These are phyloP conservation scores for Phylloporus arenicola DNA, from an alignment of 768 basidiomycete genomes.

Conservation along the genomic window DNA sequence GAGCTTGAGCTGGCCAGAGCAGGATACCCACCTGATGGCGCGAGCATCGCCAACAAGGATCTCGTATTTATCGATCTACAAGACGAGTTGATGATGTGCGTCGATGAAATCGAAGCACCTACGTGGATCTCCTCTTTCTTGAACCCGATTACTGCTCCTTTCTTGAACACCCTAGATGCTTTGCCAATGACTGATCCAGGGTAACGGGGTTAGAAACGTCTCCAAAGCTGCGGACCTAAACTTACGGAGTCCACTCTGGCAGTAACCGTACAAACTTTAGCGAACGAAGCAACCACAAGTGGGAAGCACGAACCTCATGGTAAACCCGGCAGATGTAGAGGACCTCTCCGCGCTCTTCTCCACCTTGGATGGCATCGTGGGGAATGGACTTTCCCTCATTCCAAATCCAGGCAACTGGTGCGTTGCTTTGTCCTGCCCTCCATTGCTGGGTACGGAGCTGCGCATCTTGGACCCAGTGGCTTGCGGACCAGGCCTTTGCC, in stretches of 20 bases:
- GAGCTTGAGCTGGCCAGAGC: slow-evolving; percentile 43
- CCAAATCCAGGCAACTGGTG: slow-evolving; percentile 58
- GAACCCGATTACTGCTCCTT: slow-evolving; percentile 63
- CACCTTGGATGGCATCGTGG: slow-evolving; percentile 49
- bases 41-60: slow-evolving; percentile 60
- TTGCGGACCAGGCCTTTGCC: slow-evolving; percentile 43
- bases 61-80: slow-evolving; percentile 59
- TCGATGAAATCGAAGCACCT: slow-evolving; percentile 9
- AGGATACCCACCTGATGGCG: slow-evolving; percentile 54
- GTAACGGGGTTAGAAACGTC: not conserved
- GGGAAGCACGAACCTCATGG: slow-evolving; percentile 41
- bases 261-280: slow-evolving; percentile 9
- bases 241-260: slow-evolving; percentile 53
- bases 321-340: slow-evolving; percentile 59
- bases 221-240: not conserved
- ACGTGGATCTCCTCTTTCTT: slow-evolving; percentile 56
- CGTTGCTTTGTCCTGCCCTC: slow-evolving; percentile 37
- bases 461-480: slow-evolving; percentile 55
- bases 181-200: slow-evolving; percentile 57
- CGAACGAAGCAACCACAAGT: not conserved
- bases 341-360: slow-evolving; percentile 45
- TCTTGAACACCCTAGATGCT: slow-evolving; percentile 50
- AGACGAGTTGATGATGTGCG: not conserved
- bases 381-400: slow-evolving; percentile 58
- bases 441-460: slow-evolving; percentile 47